Conservation (phyloP, 2,329 filamentous ascomycete species). For the Aspergillus ochraceus region DNA sequence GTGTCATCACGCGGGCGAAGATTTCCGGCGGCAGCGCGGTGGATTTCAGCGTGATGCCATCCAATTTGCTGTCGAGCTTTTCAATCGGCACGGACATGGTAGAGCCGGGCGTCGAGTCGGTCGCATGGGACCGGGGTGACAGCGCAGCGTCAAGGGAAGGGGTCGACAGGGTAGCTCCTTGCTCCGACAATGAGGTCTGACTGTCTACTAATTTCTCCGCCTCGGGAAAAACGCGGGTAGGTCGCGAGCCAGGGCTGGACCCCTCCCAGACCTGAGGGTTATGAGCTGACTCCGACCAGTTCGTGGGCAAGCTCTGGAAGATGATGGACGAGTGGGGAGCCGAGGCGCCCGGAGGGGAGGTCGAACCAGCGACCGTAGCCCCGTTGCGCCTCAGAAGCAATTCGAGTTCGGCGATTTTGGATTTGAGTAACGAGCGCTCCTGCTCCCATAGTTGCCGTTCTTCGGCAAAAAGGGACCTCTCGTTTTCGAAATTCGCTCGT, state of each 20-base stretch:
- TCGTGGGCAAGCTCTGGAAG: conserved; percentile 11
- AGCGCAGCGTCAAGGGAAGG: conserved; percentile 43
- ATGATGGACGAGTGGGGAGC: conserved; percentile 8
- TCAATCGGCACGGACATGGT: conserved; percentile 47
- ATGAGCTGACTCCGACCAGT: conserved; percentile 1
- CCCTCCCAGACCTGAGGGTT: conserved; percentile 46
- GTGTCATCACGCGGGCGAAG: conserved; percentile 45
- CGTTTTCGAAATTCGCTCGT: conserved; percentile 38
- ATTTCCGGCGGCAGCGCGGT: conserved; percentile 45
- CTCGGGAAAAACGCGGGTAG: conserved; percentile 47
- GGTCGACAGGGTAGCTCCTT: conserved; percentile 21
- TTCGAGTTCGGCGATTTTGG: conserved; percentile 45
- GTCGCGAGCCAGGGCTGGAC: conserved; percentile 38
- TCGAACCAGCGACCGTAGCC: conserved; percentile 11
- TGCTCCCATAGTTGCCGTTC: conserved; percentile 47
- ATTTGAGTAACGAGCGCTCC: conserved; percentile 42
- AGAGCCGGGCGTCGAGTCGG: conserved; percentile 30
- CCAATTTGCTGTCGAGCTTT: conserved; percentile 46
- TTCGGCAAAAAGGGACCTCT: conserved; percentile 42
- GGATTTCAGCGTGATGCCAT: conserved; percentile 50
- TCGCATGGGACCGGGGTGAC: conserved; percentile 36
- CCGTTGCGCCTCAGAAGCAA: conserved; percentile 26
- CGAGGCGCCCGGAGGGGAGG: conserved; percentile 9
- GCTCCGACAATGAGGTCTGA: conserved; percentile 28
- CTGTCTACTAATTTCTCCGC: conserved; percentile 25